A percentile compares a stretch with the other conserved stretches of the same genome.
Evolutionary conservation across 148 eudicot species (phyloP).

Genomic region (Camellia granthamiana): DNA sequence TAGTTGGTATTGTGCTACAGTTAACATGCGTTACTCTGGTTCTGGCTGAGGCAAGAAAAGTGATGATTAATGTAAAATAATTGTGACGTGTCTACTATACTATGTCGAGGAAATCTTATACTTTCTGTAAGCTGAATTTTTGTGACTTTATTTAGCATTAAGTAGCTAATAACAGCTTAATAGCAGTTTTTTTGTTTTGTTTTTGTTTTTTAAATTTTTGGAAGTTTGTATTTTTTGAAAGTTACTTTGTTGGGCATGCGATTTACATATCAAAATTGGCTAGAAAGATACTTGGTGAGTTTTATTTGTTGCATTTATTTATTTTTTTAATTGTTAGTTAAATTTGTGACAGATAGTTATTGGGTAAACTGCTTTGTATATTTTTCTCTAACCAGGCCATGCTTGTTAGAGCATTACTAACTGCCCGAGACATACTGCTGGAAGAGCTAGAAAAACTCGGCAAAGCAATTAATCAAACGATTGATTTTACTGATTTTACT

Average conservation of each 20-base stretch:
- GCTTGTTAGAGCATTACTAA: constrained; percentile 70
- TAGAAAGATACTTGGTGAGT: background rate
- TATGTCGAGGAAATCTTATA: too few relatives aligned
- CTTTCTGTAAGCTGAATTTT: too few relatives aligned
- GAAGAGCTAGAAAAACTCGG: constrained; percentile 80
- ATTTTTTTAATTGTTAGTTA: background rate
- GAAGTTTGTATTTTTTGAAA: background rate
- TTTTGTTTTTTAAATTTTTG: background rate
- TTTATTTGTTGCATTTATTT: constrained; percentile 1
- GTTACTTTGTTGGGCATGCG: background rate
- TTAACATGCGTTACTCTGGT: too few relatives aligned
- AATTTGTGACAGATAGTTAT: background rate
- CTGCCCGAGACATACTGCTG: constrained; percentile 73
- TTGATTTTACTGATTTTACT: constrained; percentile 61
- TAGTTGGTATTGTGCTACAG: too few relatives aligned
- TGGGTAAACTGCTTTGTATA: constrained; percentile 9
- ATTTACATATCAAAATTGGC: background rate
- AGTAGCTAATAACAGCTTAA: background rate
- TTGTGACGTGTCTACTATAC: too few relatives aligned
- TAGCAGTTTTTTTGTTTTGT: background rate
- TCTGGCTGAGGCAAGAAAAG: too few relatives aligned
- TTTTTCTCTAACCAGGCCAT: constrained; percentile 40
- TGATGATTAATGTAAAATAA: too few relatives aligned
- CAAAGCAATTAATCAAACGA: constrained; percentile 56
- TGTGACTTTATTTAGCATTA: background rate